A percentile compares a stretch with the other conserved stretches of the same genome.
These are phyloP conservation scores for Sungouiella blattae DNA, from an alignment of 805 yeast genomes.

Conservation along the genomic window DNA sequence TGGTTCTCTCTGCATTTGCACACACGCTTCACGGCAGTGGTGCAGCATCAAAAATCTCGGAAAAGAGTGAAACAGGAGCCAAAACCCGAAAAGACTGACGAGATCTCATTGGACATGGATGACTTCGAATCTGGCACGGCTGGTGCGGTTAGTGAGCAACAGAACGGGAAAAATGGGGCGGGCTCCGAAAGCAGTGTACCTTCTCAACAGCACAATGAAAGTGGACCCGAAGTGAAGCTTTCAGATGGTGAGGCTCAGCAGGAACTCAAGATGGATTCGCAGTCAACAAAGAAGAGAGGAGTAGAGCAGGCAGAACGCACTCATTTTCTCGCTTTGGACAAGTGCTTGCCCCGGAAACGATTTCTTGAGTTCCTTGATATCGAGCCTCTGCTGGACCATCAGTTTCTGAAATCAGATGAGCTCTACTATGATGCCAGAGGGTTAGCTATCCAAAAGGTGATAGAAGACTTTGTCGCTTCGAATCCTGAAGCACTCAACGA, in stretches of 20 bases:
- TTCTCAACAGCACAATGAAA: too few species aligned
- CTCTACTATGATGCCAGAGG: conserved; percentile 31
- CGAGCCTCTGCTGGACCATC: conserved; percentile 13
- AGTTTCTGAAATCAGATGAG: conserved; percentile 7
- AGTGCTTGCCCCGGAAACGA: conserved; percentile 65
- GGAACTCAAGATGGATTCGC: conserved; percentile 2
- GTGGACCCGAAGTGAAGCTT: too few species aligned
- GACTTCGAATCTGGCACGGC: too few species aligned
- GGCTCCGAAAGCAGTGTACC: too few species aligned
- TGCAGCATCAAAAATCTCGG: conserved; percentile 33
- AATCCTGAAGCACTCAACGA: conserved; percentile 7
- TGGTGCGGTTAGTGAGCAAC: too few species aligned
- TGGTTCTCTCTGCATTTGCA: conserved; percentile 95
- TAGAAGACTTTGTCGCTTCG: conserved; percentile 24
- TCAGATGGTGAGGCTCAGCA: too few species aligned
- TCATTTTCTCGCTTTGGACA: conserved; percentile 76
- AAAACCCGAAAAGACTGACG: conserved; percentile 7
- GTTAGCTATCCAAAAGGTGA: conserved; percentile 32
- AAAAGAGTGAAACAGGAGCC: conserved; percentile 7
- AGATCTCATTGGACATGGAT: conserved; percentile 22
- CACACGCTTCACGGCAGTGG: conserved; percentile 60
- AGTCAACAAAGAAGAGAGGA: too few species aligned
- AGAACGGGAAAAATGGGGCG: too few species aligned
- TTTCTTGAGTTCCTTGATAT: conserved; percentile 54
- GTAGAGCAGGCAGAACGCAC: conserved; percentile 35